These are phyloP conservation scores for Aspergillus sclerotioniger DNA, from an alignment of 495 filamentous ascomycete species.

Conservation along the genomic window DNA sequence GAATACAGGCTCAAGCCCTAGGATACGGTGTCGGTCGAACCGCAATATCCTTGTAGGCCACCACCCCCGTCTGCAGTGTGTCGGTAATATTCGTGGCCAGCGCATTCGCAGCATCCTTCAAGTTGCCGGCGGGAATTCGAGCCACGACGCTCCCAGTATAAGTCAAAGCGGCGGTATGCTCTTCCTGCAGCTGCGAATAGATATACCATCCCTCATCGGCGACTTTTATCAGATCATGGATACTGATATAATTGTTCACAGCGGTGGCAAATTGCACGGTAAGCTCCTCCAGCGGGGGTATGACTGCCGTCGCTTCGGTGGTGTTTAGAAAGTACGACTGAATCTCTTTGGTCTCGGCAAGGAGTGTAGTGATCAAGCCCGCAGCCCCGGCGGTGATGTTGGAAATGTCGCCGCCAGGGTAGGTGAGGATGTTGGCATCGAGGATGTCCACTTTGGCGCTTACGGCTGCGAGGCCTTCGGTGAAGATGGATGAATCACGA, in stretches of 20 bases:
- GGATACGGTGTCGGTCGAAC: not conserved
- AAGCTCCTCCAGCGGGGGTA: not conserved
- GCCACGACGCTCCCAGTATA: constrained; percentile 1
- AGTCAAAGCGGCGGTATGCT: constrained; percentile 1
- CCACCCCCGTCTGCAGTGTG: not conserved
- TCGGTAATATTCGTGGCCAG: not conserved
- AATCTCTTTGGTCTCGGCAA: constrained; percentile 1
- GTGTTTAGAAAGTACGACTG: constrained; percentile 1
- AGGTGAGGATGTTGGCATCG: not conserved
- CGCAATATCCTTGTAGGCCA: constrained; percentile 4
- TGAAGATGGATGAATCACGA: not conserved
- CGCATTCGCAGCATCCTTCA: not conserved
- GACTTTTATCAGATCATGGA: not conserved
- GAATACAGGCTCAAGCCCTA: not conserved
- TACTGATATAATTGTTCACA: not conserved
- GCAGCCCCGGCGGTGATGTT: constrained; percentile 5
- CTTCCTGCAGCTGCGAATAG: constrained; percentile 5
- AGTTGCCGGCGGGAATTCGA: not conserved
- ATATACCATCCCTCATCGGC: not conserved
- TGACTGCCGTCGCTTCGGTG: not conserved
- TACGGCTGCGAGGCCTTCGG: not conserved
- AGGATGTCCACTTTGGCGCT: not conserved
- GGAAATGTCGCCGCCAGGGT: not conserved
- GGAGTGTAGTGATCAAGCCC: not conserved
- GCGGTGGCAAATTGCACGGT: not conserved